phyloP scores from a whole-genome alignment of 2,329 filamentous ascomycete genomes.

The Tolypocladium guangdongense region DNA sequence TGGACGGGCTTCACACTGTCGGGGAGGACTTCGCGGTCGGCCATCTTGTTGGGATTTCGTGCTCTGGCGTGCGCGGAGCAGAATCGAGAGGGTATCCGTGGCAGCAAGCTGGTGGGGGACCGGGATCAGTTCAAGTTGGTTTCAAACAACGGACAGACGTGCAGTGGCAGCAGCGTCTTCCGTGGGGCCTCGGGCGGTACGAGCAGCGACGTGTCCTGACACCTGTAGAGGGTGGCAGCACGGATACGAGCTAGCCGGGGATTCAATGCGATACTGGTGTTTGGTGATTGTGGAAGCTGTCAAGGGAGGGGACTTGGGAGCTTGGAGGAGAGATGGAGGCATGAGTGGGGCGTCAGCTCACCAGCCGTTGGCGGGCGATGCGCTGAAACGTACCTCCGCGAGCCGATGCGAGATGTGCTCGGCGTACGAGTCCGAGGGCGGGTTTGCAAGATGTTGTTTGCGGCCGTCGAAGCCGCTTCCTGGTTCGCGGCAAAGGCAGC shows the following conservation, averaged over 20 bases:
- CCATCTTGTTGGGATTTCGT: conserved; percentile 29
- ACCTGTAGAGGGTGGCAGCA: neutral
- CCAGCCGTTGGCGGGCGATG: neutral
- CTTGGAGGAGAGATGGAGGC: neutral
- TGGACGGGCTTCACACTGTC: conserved; percentile 66
- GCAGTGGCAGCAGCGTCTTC: neutral
- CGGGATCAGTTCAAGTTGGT: neutral
- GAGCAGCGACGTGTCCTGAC: neutral
- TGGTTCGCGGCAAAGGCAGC: neutral
- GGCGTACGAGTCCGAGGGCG: neutral
- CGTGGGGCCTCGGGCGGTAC: neutral
- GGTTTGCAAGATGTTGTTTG: neutral
- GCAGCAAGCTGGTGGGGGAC: conserved; percentile 8
- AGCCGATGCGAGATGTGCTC: neutral
- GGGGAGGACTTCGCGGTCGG: conserved; percentile 52
- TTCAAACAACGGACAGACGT: neutral
- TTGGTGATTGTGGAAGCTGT: neutral
- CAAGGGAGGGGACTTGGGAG: neutral
- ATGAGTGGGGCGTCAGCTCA: too few species aligned
- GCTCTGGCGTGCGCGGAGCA: conserved; percentile 26
- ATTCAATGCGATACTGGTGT: neutral
- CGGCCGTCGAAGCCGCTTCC: neutral
- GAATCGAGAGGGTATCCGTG: conserved; percentile 15
- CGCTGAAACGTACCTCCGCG: neutral
- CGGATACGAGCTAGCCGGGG: neutral